These are phyloP conservation scores for Hyaloscypha finlandica DNA, from an alignment of 495 filamentous ascomycete genomes.

Conservation along the genomic window DNA sequence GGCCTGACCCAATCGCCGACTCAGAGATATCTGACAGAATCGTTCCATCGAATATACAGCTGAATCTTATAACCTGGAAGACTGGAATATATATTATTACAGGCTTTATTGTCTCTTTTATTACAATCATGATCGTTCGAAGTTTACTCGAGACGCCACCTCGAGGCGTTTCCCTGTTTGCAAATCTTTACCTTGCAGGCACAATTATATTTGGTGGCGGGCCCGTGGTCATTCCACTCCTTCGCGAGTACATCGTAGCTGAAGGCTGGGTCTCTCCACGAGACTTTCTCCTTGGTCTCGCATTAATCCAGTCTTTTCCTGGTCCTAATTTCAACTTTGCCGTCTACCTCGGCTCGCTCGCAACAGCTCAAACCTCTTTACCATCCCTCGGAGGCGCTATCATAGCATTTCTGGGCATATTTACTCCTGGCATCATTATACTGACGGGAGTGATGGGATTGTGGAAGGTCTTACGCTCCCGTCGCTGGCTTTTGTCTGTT, in stretches of 20 bases:
- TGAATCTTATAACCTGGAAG: conserved; percentile 15
- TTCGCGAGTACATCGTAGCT: conserved; percentile 77
- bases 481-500: conserved; percentile 53
- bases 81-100: conserved; percentile 48
- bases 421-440: conserved; percentile 66
- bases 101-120: conserved; percentile 60
- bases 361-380: conserved; percentile 43
- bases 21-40: neutral
- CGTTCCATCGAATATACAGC: conserved; percentile 5
- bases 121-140: conserved; percentile 57
- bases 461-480: conserved; percentile 62
- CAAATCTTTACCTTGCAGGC: conserved; percentile 81
- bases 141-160: conserved; percentile 45
- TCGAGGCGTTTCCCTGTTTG: conserved; percentile 63
- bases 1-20: neutral
- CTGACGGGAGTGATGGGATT: conserved; percentile 69
- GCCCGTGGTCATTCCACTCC: conserved; percentile 79
- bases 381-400: conserved; percentile 58
- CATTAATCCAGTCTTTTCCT: conserved; percentile 79
- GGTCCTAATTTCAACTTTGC: conserved; percentile 90
- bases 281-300: conserved; percentile 81
- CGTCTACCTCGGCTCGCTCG: conserved; percentile 70
- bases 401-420: conserved; percentile 69
- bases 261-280: conserved; percentile 67
- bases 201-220: conserved; percentile 88